Evolutionary conservation across 106 monocot genomes (phyloP), one percentile per base, ranked within the genome.

Genomic region (Acanthochlamys bracteata): DNA sequence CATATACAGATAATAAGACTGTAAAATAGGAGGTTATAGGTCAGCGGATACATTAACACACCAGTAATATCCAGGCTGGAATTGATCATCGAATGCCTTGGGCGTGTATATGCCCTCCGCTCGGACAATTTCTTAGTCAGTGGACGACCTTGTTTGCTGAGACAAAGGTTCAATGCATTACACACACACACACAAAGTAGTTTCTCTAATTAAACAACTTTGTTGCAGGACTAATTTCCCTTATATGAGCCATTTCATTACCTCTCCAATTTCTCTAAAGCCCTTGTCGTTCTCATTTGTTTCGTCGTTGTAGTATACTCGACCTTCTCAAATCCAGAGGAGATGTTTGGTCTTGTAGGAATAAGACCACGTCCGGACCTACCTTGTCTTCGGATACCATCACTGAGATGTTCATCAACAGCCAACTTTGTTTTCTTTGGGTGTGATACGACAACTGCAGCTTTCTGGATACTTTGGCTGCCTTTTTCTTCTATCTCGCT

Each of bases 121-220:
- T 86, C 86, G 43, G 86, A 79, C 22, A 60, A 68, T 46, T 87
- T 87, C 62, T 76, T 82, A 40, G 64, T 72, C 42, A 66, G 76
- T 11, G 80, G 79, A 12, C 80, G 76, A 27, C 87, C 83, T 46
- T 68, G 64, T 70, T 72, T 83, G 67, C 86, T 86, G 72, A 59
- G 8, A 7, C 11, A 71, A n/a, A 51, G 39, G 59, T 27, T 27
- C 19, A n/a, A 52, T 14, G 4, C 41, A 65, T 14, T 52, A 60
- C 11, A 7, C 20, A 20, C 24, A 4, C 68, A 72, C 33, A 20
- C 7, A 65, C 9, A 65, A 65, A 23, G 3, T 25, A 51, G 49
- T 46, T 20, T 25, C 21, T 13, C 0, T 10, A 52, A 17, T 17
- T 8, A 27, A 23, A n/a, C 6, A 33, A 33, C 33, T 33, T n/a